A percentile compares a stretch with the other conserved stretches of the same genome.
phyloP scores from a whole-genome alignment of 331 rosid genomes.

The Rosa hybrid region DNA sequence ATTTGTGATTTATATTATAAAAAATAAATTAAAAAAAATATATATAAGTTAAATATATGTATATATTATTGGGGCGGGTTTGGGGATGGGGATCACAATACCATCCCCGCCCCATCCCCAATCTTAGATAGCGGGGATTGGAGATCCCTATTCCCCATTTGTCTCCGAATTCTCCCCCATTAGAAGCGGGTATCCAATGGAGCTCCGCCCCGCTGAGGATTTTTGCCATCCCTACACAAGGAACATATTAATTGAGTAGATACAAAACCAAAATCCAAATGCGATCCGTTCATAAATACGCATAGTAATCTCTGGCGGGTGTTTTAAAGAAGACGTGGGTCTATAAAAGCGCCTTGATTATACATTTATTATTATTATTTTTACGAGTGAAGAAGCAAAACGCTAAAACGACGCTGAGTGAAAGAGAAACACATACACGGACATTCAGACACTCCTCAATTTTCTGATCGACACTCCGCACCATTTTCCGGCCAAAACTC shows the following conservation, averaged over 20 bases:
- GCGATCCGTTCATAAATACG: background rate
- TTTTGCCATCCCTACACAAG: too few species aligned
- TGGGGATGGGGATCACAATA: too few species aligned
- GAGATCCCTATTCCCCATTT: too few species aligned
- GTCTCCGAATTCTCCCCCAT: too few species aligned
- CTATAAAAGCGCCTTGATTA: background rate
- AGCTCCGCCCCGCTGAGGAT: too few species aligned
- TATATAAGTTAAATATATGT: too few species aligned
- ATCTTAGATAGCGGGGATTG: too few species aligned
- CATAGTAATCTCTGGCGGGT: background rate
- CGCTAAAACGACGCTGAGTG: background rate
- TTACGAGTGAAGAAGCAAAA: background rate
- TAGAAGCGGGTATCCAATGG: too few species aligned
- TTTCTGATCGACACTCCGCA: background rate
- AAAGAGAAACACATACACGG: background rate
- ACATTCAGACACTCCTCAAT: background rate
- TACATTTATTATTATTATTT: background rate
- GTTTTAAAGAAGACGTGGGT: slow-evolving; percentile 3
- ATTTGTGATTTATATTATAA: too few species aligned
- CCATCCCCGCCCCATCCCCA: too few species aligned
- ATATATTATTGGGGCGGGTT: too few species aligned
- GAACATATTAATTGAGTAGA: background rate
- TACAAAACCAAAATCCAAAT: background rate
- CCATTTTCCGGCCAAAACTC: background rate
- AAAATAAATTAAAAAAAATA: too few species aligned